Percentiles rank a stretch among this genome's conserved stretches.
Evolutionary conservation across 305 asterid genomes (phyloP).

Genomic region (Solanum aculeatissimum): DNA sequence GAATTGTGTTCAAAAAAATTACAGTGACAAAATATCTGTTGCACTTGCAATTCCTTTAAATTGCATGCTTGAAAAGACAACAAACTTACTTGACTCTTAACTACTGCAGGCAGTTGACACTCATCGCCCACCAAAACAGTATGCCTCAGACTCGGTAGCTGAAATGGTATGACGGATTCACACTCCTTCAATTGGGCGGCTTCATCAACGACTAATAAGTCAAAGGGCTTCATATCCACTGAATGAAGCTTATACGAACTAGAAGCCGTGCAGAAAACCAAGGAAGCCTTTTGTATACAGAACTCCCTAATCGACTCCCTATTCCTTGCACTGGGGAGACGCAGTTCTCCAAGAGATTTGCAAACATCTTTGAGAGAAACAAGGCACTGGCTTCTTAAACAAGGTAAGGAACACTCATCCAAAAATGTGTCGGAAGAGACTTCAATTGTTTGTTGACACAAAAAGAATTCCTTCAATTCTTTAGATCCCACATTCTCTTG

Average conservation of each 20-base stretch:
- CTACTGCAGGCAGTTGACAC: conserved; percentile 46
- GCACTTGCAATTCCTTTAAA: not conserved
- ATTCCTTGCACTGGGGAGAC: conserved; percentile 16
- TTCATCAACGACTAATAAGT: conserved; percentile 51
- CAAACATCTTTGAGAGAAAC: conserved; percentile 19
- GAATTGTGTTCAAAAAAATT: not conserved
- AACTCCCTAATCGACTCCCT: conserved; percentile 10
- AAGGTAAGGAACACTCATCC: conserved; percentile 9
- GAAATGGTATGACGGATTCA: conserved; percentile 56
- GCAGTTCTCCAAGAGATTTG: conserved; percentile 11
- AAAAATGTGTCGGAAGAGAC: not conserved
- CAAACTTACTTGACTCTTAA: conserved; percentile 43
- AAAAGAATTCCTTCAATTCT: conserved; percentile 19
- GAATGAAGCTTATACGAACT: conserved; percentile 36
- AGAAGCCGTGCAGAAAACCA: conserved; percentile 56
- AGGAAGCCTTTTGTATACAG: conserved; percentile 32
- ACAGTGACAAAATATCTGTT: not conserved
- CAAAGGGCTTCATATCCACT: conserved; percentile 22
- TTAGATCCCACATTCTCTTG: conserved; percentile 22
- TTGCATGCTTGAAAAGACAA: not conserved
- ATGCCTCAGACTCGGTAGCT: conserved; percentile 32
- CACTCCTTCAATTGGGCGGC: conserved; percentile 73
- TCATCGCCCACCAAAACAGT: conserved; percentile 65
- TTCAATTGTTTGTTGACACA: not conserved
- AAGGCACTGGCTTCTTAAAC: conserved; percentile 24